phyloP scores from a whole-genome alignment of 805 yeast genomes.

The Nakazawaea peltata region DNA sequence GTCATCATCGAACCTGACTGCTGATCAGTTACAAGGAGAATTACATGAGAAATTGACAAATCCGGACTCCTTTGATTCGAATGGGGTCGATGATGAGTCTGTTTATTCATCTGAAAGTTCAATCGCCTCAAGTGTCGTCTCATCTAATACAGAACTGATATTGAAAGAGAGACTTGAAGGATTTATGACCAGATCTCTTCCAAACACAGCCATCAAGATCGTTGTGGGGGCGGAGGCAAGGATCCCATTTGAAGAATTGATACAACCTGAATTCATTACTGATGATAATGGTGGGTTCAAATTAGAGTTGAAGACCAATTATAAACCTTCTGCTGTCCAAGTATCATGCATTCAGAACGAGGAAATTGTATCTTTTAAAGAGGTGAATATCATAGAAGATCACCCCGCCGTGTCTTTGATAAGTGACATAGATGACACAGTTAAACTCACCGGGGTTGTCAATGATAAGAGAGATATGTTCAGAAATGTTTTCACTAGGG shows the following conservation, averaged over 20 bases:
- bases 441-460: conserved; percentile 82
- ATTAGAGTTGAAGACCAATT: conserved; percentile 41
- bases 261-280: conserved; percentile 31
- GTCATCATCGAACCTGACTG: conserved; percentile 17
- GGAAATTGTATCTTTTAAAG: conserved; percentile 36
- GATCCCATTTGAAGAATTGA: conserved; percentile 19
- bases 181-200: conserved; percentile 61
- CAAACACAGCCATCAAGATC: conserved; percentile 45
- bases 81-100: conserved; percentile 10
- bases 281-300: conserved; percentile 65
- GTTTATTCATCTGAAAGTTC: conserved; percentile 14
- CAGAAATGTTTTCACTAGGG: conserved; percentile 65
- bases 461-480: conserved; percentile 82
- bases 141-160: conserved; percentile 29
- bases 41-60: conserved; percentile 23
- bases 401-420: conserved; percentile 50
- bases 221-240: conserved; percentile 44
- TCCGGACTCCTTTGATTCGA: conserved; percentile 18
- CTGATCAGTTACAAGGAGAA: conserved; percentile 28
- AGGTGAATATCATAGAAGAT: conserved; percentile 30
- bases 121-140: conserved; percentile 1
- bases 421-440: conserved; percentile 92
- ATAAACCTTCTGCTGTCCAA: conserved; percentile 53
- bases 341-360: conserved; percentile 41
- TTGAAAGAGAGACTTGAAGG: conserved; percentile 60